Base-by-base conservation (phyloP, 441 rosid species). In the Raphanus hybrid region DNA sequence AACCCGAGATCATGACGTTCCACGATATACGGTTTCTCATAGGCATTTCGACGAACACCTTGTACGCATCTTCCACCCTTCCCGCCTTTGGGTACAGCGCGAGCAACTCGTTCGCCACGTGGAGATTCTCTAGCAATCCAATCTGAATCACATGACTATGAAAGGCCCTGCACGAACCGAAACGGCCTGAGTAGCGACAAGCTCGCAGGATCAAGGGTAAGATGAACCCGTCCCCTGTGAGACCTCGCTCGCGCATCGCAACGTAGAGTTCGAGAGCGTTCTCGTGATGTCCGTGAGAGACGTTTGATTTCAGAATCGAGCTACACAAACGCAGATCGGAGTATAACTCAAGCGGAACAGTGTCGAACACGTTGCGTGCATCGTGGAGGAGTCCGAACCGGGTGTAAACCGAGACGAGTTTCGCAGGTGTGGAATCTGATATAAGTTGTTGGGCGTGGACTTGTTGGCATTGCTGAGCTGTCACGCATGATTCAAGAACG, bases 1-100 rank as follows among this genome's bases (percentile, higher is more conserved):
- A 86, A 2, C 90, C 94, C 0, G 89, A 81, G 39, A 92, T 62
- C 87, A 92, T 81, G 1, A 78, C 82, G 74, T 92, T 92, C 97
- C 96, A 92, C 0, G 97, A 87, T 61, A 94, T 75, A 62, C 66
- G 64, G 74, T 77, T 89, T 76, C 88, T 88, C 1, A 74, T 77
- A 64, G 54, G 23, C 91, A 92, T 86, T 83, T 83, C 82, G 64
- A 90, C 90, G 73, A 94, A 94, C 86, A 90, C 43, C 26, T 81
- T 82, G 60, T 48, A 71, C 3, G 90, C 90, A 55, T 81, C 83
- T 27, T 12, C 70, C 75, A 87, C 80, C 64, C 37, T 79, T 29
- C 85, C 91, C 12, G 76, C 50, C 54, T 81, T 90, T 0, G 86
- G 76, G 43, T 91, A 89, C 86, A 92, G 80, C 0, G 85, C 75